Conservation (phyloP, 148 eudicot species). For the Rhododendron mucronatum region DNA sequence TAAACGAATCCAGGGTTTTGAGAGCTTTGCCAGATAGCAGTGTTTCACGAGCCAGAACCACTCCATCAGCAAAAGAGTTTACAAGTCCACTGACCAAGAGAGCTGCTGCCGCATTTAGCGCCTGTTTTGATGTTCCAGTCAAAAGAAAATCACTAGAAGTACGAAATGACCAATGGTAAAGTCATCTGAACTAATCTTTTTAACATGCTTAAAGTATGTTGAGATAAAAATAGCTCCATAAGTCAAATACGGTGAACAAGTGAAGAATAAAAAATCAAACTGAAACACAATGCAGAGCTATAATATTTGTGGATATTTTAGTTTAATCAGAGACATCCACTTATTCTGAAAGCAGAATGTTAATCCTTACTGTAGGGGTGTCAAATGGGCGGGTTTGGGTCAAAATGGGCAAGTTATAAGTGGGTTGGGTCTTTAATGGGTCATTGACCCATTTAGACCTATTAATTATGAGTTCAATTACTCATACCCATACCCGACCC, state of each 20-base stretch:
- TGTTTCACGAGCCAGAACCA: conserved; percentile 72
- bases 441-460: too few species aligned
- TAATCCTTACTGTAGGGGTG: background rate
- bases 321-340: background rate
- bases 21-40: conserved; percentile 73
- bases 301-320: background rate
- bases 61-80: conserved; percentile 64
- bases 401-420: too few species aligned
- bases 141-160: background rate
- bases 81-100: conserved; percentile 74
- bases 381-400: too few species aligned
- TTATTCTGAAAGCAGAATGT: background rate
- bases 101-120: conserved; percentile 88
- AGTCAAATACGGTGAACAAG: too few species aligned
- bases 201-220: background rate
- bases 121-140: conserved; percentile 29
- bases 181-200: background rate
- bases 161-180: too few species aligned
- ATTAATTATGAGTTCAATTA: too few species aligned
- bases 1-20: conserved; percentile 72
- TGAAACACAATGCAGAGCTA: background rate
- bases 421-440: too few species aligned
- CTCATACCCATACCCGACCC: too few species aligned
- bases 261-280: background rate
- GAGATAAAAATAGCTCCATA: background rate